Evolutionary conservation across 2,329 filamentous ascomycete genomes (phyloP), one percentile per base, ranked within the genome.

Genomic region (Nannizziopsis barbatae): DNA sequence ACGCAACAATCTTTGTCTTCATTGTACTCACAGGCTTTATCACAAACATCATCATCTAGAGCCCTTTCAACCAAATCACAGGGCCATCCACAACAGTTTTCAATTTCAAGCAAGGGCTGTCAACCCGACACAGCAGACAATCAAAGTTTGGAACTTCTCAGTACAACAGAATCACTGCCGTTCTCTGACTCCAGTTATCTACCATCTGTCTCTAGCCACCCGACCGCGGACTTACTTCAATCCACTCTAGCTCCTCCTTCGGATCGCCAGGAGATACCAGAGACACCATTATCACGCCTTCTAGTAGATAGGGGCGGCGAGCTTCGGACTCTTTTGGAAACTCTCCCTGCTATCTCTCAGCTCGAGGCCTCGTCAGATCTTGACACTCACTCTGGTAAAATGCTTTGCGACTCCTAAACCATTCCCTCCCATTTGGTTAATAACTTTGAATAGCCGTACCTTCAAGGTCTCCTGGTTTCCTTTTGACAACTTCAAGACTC

Each of bases 201-300:
- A 27, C 22, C 22, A 27, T 27, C 22, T 7, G 7, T 4, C 22
- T 27, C 22, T 27, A 7, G 22, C 7, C 22, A 7, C 7, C 22
- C 7, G 22, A 27, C 22, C 4, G 22, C 7, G 3, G 7, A 7
- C 22, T 3, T 7, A 27, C 7, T 27, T 27, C 7, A 7, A 7
- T 7, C 3, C 22, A 27, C 22, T 27, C 4, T 27, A 4, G 4
- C 22, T 27, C 4, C 7, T 27, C 7, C 22, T 27, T 4, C 22
- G 7, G 4, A 27, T 27, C 3, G 22, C 14, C 20, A 30, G 14
- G 47, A 52, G 40, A 50, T 52, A 12, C 47, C 36, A 3, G 47
- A 52, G 44, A 52, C 50, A 30, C 50, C 50, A 5, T n/a, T 11
- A 39, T 50, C 47, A 14, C 43, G 12, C 5, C 40, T 50, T 15